These are phyloP conservation scores for Mortierella sp. DNA, from an alignment of 371 early-diverging fungal species.

Conservation along the genomic window DNA sequence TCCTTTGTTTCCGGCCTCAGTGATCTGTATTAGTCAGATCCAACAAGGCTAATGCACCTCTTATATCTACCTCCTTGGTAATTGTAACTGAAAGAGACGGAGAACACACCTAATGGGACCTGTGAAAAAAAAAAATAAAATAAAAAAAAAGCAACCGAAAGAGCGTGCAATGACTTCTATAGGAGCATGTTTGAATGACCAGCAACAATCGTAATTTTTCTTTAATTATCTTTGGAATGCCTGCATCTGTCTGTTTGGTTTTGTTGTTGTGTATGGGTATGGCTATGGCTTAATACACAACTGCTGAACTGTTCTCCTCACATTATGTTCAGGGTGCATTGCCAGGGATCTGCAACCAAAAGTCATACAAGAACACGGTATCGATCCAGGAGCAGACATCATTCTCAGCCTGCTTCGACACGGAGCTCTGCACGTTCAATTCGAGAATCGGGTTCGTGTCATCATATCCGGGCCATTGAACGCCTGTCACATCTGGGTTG, in stretches of 20 bases:
- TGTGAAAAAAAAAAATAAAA: no score
- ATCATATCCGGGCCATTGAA: slow-evolving; percentile 28
- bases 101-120: no score
- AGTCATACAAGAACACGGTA: slow-evolving; percentile 32
- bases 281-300: no score
- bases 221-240: background rate
- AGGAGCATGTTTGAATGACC: no score
- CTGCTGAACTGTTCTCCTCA: no score
- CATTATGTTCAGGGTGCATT: slow-evolving; percentile 13
- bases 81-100: no score
- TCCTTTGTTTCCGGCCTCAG: no score
- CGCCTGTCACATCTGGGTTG: slow-evolving; percentile 36
- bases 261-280: background rate
- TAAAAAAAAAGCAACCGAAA: no score
- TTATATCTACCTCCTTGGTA: no score
- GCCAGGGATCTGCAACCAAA: slow-evolving; percentile 27
- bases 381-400: slow-evolving; percentile 32
- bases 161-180: no score
- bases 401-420: slow-evolving; percentile 24
- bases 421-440: slow-evolving; percentile 19
- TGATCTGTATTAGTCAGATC: no score
- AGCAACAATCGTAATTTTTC: background rate
- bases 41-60: no score
- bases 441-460: slow-evolving; percentile 30
- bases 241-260: slow-evolving; percentile 4